Conservation (phyloP, 2,329 filamentous ascomycete genomes). For the Penicillium brevicompactum region DNA sequence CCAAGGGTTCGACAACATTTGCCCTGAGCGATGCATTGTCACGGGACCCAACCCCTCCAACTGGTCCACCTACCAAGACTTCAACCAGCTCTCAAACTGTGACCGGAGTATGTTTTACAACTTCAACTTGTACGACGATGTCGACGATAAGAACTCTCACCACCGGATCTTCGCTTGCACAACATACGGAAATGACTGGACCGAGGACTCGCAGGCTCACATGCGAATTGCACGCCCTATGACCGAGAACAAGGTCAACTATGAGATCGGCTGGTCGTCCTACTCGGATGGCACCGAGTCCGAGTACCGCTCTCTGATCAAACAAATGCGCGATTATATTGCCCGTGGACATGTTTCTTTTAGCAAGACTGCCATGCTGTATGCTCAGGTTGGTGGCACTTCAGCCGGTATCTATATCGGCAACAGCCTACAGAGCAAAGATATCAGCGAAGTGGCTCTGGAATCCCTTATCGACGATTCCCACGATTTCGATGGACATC, state of each 20-base stretch:
- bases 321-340: slow-evolving; percentile 34
- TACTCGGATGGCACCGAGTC: slow-evolving; percentile 19
- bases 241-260: slow-evolving; percentile 18
- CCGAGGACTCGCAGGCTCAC: background rate
- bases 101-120: slow-evolving; percentile 35
- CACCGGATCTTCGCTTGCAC: slow-evolving; percentile 38
- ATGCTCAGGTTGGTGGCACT: slow-evolving; percentile 30
- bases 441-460: slow-evolving; percentile 30
- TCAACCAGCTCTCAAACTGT: slow-evolving; percentile 31
- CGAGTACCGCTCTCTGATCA: slow-evolving; percentile 25
- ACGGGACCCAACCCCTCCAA: slow-evolving; percentile 18
- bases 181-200: slow-evolving; percentile 27
- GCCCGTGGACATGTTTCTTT: slow-evolving; percentile 22
- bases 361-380: slow-evolving; percentile 31
- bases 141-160: slow-evolving; percentile 30
- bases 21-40: slow-evolving; percentile 21
- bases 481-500: slow-evolving; percentile 22
- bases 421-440: slow-evolving; percentile 23
- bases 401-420: slow-evolving; percentile 43
- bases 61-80: slow-evolving; percentile 23
- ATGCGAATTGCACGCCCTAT: slow-evolving; percentile 8
- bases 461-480: slow-evolving; percentile 28
- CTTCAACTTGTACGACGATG: slow-evolving; percentile 38
- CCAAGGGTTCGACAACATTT: slow-evolving; percentile 11
- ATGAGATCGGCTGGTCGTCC: slow-evolving; percentile 32